Evolutionary conservation across 352 stramenopile genomes (phyloP).

Genomic region (Phytophthora macrochlamydospora): DNA sequence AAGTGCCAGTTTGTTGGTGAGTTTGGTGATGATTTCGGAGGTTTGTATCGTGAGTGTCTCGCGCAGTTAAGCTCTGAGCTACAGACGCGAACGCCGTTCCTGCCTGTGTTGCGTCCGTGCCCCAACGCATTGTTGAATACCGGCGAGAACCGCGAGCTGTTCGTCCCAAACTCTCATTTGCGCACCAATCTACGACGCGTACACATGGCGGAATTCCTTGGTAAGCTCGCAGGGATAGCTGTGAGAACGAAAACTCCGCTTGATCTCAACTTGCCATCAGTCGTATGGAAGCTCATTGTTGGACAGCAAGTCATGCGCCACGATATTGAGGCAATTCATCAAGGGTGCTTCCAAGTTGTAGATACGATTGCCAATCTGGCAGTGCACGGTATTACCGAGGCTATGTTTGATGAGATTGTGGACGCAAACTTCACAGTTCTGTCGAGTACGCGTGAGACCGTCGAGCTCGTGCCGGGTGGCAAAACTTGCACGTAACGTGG

Average conservation of each 20-base stretch:
- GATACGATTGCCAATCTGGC: conserved; percentile 89
- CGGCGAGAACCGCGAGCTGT: conserved; percentile 90
- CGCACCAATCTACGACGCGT: conserved; percentile 55
- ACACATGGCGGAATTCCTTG: conserved; percentile 94
- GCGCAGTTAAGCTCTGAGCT: conserved; percentile 89
- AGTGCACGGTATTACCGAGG: conserved; percentile 76
- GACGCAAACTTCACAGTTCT: conserved; percentile 90
- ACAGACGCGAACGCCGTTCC: conserved; percentile 66
- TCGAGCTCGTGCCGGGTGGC: conserved; percentile 87
- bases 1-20: conserved; percentile 93
- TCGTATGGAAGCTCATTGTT: conserved; percentile 95
- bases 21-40: conserved; percentile 91
- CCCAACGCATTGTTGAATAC: conserved; percentile 87
- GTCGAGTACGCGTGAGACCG: conserved; percentile 75
- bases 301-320: conserved; percentile 68
- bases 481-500: conserved; percentile 86
- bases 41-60: conserved; percentile 89
- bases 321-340: conserved; percentile 87
- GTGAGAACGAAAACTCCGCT: conserved; percentile 94
- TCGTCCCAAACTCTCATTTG: conserved; percentile 76
- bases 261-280: conserved; percentile 89
- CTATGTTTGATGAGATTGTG: conserved; percentile 92
- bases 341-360: conserved; percentile 87
- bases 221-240: conserved; percentile 94
- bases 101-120: conserved; percentile 88